Base-by-base conservation (phyloP, 73 alveolate genomes). In the Paramecium pentaurelia region DNA sequence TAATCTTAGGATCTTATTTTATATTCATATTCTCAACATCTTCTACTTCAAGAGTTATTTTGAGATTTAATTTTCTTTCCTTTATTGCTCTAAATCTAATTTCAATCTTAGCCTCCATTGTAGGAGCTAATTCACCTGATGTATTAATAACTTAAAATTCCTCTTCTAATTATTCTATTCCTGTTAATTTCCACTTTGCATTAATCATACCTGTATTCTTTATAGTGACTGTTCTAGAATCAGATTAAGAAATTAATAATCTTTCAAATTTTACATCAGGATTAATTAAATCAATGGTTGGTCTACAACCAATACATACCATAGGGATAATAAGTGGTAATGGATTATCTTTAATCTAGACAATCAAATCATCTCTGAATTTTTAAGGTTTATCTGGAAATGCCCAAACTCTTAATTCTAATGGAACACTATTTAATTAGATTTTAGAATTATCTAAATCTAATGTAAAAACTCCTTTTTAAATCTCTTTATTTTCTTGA, bases 331-430 rank as follows among this genome's bases (percentile, higher is more conserved):
- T 96, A 8, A 97, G 98, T 20, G 99, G 99, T 58, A 95, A 97
- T 12, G 99, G 99, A 88, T 98, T 98, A 86, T 98, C 99, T 92
- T 98, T 97, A 58, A 98, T 97, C 86, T 97, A 90, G 51, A 98
- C 96, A 30, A 98, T 96, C 45, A 98, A 93, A 60, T 97, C 99
- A 94, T 98, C 99, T 87, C 95, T 96, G 92, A 96, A 98, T 86
- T 93, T 96, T 36, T 98, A 93, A 54, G 96, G 98, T 93, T 97
- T 94, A 42, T 94, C 97, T 30, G 99, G 99, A 93, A 98, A 96
- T 44, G 99, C 98, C 98, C 97, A 98, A 9, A 98, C 99, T 38
- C 96, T 98, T 88, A 98, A 90, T 68, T 97, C 98, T 70, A 97
- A 95, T 8, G 99, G 98, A 90, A 97, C 98, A 59, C 98, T 99